Evolutionary conservation across 2,329 filamentous ascomycete species (phyloP), one percentile per base, ranked within the genome.

Genomic region (Onygenales sp.): DNA sequence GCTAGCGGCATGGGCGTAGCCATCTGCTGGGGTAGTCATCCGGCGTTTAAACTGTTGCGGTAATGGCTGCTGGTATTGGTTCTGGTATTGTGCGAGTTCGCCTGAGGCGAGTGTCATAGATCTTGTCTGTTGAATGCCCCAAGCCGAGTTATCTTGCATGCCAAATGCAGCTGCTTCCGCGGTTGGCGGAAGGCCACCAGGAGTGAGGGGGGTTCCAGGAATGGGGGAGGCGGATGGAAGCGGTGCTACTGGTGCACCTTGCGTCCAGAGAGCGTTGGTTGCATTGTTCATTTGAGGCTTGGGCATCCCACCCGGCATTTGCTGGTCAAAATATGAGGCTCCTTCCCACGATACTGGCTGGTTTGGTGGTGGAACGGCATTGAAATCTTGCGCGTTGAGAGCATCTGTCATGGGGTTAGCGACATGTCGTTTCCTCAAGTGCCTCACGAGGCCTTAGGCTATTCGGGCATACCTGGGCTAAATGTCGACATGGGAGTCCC

Each of bases 341-440:
- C 69, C 66, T 43, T 72, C 67, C 70, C 70, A 72, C 7, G 65
- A 58, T 3, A 68, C 64, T 14, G 66, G 64, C 4, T 64, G 60
- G 43, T 69, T 65, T 53, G 71, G 63, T 10, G 67, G 55, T 42
- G 61, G 63, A 27, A 63, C 59, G 17, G 67, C 52, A 42, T 63
- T 56, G 50, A 68, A 65, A 41, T 69, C 65, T 27, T 63, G 54
- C 51, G 59, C 61, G 48, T 63, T 62, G 21, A 61, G 57, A 39
- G 61, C 62, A 51, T 69, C 67, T 68, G 59, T 17, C 43, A 48
- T 51, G 35, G 32, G 53, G 55, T 43, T 60, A 50, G 59, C 54
- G 39, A 42, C 44, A 54, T 41, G 13, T 43, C 32, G 27, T 11
- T 41, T 51, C 31, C 13, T 32, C 44, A 46, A 32, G 31, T 17